phyloP scores from a whole-genome alignment of 2,329 filamentous ascomycete genomes.

The Neofusicoccum ribis region DNA sequence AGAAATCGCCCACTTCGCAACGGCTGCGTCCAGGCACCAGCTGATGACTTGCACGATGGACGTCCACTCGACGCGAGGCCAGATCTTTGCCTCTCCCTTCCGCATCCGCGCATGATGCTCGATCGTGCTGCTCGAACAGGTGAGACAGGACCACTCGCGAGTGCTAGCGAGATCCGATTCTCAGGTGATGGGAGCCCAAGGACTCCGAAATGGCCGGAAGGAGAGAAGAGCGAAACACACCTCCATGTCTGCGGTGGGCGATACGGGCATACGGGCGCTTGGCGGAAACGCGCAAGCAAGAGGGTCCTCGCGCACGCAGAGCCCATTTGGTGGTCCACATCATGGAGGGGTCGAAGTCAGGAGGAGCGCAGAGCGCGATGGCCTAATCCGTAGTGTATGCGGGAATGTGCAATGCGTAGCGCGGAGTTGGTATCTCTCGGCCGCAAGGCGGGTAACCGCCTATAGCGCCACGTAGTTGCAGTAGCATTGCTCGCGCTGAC shows the following conservation, averaged over 20 bases:
- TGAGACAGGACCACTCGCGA: neutral
- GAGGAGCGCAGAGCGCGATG: neutral
- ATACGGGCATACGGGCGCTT: slow-evolving; percentile 1
- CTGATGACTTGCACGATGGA: neutral
- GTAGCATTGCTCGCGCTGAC: neutral
- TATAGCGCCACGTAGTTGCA: neutral
- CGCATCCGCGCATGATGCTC: neutral
- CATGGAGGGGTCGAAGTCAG: neutral
- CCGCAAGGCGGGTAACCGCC: neutral
- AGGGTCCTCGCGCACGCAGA: neutral
- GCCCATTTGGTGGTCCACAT: neutral
- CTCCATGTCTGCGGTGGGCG: neutral
- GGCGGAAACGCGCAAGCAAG: neutral
- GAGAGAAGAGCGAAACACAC: neutral
- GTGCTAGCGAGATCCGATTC: neutral
- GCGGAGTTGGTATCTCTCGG: neutral
- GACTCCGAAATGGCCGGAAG: neutral
- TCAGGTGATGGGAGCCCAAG: slow-evolving; percentile 6
- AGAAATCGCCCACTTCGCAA: neutral
- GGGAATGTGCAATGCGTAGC: neutral
- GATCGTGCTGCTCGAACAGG: neutral
- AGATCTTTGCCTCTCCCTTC: slow-evolving; percentile 3
- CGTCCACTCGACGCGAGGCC: neutral
- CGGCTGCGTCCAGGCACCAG: neutral
- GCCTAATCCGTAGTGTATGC: neutral